These are phyloP conservation scores for Fraxinus paxiana DNA, from an alignment of 305 asterid species.

Conservation along the genomic window DNA sequence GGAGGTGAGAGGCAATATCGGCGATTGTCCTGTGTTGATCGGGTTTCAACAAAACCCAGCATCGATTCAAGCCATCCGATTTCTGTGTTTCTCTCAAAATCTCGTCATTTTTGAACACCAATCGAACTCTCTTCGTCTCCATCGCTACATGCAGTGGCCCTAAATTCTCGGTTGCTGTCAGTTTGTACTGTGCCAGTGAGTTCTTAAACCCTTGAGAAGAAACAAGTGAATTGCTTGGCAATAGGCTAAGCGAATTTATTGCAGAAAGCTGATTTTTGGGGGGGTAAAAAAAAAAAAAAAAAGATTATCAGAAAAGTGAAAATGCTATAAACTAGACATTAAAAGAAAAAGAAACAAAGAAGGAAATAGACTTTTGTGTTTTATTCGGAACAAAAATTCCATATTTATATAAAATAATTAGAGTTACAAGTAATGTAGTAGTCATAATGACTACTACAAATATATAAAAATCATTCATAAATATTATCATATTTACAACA, in stretches of 20 bases:
- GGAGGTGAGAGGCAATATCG: slow-evolving; percentile 48
- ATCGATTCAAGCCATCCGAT: slow-evolving; percentile 52
- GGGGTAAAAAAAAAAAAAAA: background rate
- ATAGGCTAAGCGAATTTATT: background rate
- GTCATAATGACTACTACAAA: background rate
- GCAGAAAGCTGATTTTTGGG: background rate
- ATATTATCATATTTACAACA: background rate
- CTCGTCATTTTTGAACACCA: slow-evolving; percentile 52
- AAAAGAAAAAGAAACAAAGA: background rate
- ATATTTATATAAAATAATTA: no score
- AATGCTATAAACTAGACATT: background rate
- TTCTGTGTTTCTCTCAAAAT: slow-evolving; percentile 58
- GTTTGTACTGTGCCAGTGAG: background rate
- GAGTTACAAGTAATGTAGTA: background rate
- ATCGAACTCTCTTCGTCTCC: slow-evolving; percentile 60
- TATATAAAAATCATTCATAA: background rate
- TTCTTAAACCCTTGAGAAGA: background rate
- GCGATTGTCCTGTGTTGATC: slow-evolving; percentile 45
- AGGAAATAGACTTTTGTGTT: background rate
- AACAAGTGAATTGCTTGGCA: background rate
- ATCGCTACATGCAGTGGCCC: slow-evolving; percentile 37
- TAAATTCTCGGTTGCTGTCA: slow-evolving; percentile 12
- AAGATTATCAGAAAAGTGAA: background rate
- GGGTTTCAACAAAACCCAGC: slow-evolving; percentile 70
- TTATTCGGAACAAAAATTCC: no score